Conservation (phyloP, 306 rosid genomes). For the Benincasa hispida region DNA sequence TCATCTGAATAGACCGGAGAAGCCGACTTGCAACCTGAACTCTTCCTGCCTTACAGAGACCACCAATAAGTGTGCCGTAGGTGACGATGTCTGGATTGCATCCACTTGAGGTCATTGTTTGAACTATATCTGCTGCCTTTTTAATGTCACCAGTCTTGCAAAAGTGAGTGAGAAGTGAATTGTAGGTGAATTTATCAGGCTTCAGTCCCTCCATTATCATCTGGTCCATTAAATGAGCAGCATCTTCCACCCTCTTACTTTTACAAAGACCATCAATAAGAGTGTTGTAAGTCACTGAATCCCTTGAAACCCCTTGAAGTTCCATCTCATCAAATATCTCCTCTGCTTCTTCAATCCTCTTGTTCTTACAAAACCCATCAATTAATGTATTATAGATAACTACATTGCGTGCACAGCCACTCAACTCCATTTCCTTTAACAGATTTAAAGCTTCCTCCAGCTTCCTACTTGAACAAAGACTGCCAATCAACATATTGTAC, state of each 20-base stretch:
- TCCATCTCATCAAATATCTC: constrained; percentile 96
- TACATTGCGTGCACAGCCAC: constrained; percentile 65
- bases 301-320: constrained; percentile 75
- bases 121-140: constrained; percentile 80
- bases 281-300: constrained; percentile 65
- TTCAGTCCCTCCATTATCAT: constrained; percentile 90
- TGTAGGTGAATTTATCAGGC: constrained; percentile 85
- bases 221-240: constrained; percentile 88
- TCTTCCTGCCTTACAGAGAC: constrained; percentile 84
- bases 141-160: constrained; percentile 68
- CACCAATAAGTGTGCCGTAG: constrained; percentile 62
- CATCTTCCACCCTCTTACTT: constrained; percentile 64
- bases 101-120: constrained; percentile 67
- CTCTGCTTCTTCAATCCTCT: constrained; percentile 65
- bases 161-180: constrained; percentile 60
- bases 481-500: constrained; percentile 60
- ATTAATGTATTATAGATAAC: constrained; percentile 73
- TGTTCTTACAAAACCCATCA: constrained; percentile 73
- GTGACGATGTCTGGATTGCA: constrained; percentile 83
- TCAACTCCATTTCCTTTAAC: constrained; percentile 68
- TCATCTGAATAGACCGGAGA: constrained; percentile 77
- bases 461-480: constrained; percentile 46
- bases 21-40: constrained; percentile 66
- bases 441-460: constrained; percentile 49
- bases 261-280: constrained; percentile 81